Evolutionary conservation across 2,329 filamentous ascomycete genomes (phyloP).

Genomic region (Remersonia thermophila): DNA sequence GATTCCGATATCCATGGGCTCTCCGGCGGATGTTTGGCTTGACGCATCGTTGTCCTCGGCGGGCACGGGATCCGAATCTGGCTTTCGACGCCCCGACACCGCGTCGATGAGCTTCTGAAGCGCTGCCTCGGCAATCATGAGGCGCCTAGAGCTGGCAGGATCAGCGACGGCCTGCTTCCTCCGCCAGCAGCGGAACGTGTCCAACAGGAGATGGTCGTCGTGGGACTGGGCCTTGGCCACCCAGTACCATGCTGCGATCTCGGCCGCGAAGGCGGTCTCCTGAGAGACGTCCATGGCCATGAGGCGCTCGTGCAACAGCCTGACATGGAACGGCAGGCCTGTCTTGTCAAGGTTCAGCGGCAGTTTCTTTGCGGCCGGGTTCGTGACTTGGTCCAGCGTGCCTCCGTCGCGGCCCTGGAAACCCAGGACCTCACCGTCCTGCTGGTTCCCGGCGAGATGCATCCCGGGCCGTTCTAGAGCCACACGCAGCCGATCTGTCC

Average conservation of each 20-base stretch:
- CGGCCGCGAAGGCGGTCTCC: background rate
- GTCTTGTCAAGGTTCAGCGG: slow-evolving; percentile 3
- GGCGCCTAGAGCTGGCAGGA: slow-evolving; percentile 4
- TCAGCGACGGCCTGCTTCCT: slow-evolving; percentile 1
- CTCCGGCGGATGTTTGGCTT: too few relatives aligned
- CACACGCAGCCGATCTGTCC: too few relatives aligned
- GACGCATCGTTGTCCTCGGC: too few relatives aligned
- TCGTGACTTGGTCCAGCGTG: slow-evolving; percentile 6
- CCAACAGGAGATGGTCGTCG: slow-evolving; percentile 10
- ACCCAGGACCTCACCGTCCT: slow-evolving; percentile 8
- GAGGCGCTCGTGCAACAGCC: slow-evolving; percentile 14
- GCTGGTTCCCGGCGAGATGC: slow-evolving; percentile 7
- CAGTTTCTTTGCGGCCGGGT: slow-evolving; percentile 1
- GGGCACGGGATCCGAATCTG: too few relatives aligned
- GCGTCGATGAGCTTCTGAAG: slow-evolving; percentile 1
- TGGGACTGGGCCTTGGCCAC: slow-evolving; percentile 8
- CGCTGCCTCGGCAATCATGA: slow-evolving; percentile 5
- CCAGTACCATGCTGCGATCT: slow-evolving; percentile 13
- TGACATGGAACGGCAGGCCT: slow-evolving; percentile 7
- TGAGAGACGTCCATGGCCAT: slow-evolving; percentile 6
- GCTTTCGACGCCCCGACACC: background rate
- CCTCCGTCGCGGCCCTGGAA: slow-evolving; percentile 4
- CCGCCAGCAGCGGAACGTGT: slow-evolving; percentile 11
- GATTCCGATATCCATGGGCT: too few relatives aligned
- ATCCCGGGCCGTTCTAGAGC: too few relatives aligned